Evolutionary conservation across 2,329 filamentous ascomycete species (phyloP).

Genomic region (Fusarium ambrosium): DNA sequence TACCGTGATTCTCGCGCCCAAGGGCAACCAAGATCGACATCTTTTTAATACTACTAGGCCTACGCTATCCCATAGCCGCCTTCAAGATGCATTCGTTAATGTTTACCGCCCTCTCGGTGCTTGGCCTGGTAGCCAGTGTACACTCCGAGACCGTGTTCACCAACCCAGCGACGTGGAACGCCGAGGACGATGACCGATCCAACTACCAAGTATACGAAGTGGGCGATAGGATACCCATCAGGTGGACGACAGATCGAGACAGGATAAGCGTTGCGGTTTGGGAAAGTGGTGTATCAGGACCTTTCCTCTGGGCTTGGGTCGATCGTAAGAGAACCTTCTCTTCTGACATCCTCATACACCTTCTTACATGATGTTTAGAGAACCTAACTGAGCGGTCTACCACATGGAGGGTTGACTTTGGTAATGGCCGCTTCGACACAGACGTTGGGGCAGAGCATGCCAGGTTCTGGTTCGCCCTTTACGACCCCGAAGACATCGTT

Average conservation of each 20-base stretch:
- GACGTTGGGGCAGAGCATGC: not conserved
- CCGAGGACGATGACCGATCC: not conserved
- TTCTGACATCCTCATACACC: not conserved
- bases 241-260: not conserved
- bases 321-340: not conserved
- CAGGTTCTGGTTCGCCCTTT: not conserved
- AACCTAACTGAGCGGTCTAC: not conserved
- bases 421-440: not conserved
- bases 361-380: not conserved
- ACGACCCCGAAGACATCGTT: not conserved
- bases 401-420: not conserved
- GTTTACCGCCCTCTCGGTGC: not conserved
- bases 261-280: not conserved
- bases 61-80: not conserved
- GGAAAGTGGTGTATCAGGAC: not conserved
- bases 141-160: not conserved
- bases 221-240: not conserved
- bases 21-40: not conserved
- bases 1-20: not conserved
- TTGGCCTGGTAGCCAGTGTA: not conserved
- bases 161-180: not conserved
- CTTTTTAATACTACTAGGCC: not conserved
- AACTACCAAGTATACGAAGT: not conserved
- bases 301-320: not conserved
- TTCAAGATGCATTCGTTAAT: not conserved